A percentile compares a stretch with the other conserved stretches of the same genome.
These are phyloP conservation scores for Trametes gibbosa DNA, from an alignment of 768 basidiomycete species.

Conservation along the genomic window DNA sequence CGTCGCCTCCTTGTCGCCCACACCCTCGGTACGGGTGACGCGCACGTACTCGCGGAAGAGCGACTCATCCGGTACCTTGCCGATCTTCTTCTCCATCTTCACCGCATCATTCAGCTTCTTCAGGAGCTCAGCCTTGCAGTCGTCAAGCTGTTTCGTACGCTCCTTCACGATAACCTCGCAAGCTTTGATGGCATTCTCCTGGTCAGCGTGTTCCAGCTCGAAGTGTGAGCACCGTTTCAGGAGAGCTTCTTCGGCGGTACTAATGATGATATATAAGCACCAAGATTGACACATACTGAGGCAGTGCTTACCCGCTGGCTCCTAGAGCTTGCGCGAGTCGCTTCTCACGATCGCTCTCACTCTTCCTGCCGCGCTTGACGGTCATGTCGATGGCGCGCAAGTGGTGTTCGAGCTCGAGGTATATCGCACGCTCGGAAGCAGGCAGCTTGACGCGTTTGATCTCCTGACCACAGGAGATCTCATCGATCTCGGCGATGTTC, in stretches of 20 bases:
- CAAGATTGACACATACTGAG: background rate
- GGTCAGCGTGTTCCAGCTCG: constrained; percentile 68
- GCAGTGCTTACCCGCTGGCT: constrained; percentile 64
- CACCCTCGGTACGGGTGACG: constrained; percentile 63
- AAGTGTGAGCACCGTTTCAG: constrained; percentile 96
- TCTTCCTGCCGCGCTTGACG: constrained; percentile 62
- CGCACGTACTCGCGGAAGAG: constrained; percentile 80
- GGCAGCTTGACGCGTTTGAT: constrained; percentile 70
- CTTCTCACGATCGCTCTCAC: constrained; percentile 78
- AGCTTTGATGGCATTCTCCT: constrained; percentile 81
- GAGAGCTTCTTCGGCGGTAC: constrained; percentile 88
- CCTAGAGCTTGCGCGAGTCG: constrained; percentile 86
- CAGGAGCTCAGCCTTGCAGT: constrained; percentile 73
- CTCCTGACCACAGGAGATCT: constrained; percentile 77
- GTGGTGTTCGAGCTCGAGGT: constrained; percentile 92
- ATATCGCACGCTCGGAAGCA: constrained; percentile 91
- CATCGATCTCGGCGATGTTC: constrained; percentile 80
- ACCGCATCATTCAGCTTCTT: constrained; percentile 63
- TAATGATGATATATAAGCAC: constrained; percentile 29
- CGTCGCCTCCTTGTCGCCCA: constrained; percentile 77
- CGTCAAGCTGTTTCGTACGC: constrained; percentile 73
- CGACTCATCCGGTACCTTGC: constrained; percentile 62
- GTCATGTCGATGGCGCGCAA: constrained; percentile 88
- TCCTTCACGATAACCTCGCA: constrained; percentile 90
- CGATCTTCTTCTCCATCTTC: constrained; percentile 65